Evolutionary conservation across 208 protist genomes (phyloP).

Genomic region (Wallacemonas collosoma): DNA sequence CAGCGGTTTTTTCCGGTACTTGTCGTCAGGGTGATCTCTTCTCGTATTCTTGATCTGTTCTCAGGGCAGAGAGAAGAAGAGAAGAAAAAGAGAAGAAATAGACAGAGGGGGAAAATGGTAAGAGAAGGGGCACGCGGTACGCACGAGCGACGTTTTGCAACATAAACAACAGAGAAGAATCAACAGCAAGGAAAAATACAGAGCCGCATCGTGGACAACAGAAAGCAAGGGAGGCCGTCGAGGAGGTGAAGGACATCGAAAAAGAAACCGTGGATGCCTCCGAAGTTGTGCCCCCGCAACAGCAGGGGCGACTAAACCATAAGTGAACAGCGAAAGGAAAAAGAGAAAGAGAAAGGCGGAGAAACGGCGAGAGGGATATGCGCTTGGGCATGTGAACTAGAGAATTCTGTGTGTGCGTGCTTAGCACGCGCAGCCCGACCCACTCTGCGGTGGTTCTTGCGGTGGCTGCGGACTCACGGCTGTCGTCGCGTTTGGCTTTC

Average conservation of each 20-base stretch:
- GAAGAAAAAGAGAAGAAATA: slow-evolving; percentile 22
- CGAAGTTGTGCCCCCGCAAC: too few species aligned
- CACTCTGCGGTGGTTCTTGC: neutral
- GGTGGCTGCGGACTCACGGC: neutral
- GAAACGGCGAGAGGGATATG: neutral
- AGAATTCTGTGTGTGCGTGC: neutral
- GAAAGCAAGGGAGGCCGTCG: too few species aligned
- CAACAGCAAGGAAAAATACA: neutral
- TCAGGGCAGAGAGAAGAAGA: neutral
- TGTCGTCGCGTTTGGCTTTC: slow-evolving; percentile 27
- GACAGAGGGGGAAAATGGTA: neutral
- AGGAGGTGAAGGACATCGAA: too few species aligned
- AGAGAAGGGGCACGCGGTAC: neutral
- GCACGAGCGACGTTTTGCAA: too few species aligned
- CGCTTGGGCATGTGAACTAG: neutral
- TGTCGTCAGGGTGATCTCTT: neutral
- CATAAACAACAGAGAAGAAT: neutral
- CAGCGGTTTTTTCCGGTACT: too few species aligned
- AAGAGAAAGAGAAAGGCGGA: neutral
- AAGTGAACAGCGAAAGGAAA: neutral
- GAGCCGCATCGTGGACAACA: too few species aligned
- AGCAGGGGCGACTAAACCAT: too few species aligned
- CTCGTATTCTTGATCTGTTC: neutral
- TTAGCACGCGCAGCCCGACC: neutral
- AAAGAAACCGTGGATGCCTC: too few species aligned